Base-by-base conservation (phyloP, 257 asterid genomes). In the Gentiana macrophylla region DNA sequence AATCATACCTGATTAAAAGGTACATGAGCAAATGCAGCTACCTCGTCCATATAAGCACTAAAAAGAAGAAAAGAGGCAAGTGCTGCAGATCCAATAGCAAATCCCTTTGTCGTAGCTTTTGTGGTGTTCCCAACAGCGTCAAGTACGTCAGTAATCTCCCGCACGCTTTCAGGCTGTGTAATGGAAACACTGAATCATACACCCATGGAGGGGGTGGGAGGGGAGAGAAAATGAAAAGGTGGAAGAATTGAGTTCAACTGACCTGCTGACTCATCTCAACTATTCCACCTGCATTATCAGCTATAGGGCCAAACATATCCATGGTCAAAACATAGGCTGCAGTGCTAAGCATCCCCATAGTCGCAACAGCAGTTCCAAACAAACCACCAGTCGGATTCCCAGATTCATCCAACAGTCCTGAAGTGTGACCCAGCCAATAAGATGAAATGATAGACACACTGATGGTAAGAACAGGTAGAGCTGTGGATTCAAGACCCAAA, bases 211-310 rank as follows among this genome's bases (percentile, higher is more conserved):
- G 36, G 46, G 9, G 9, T 10, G 9, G 46, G 51, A 37, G 11
- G 32, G 2, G n/a, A n/a, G n/a, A 12, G 47, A 53, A 57, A 36
- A 8, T 8, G 32, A 24, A 12, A 13, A 35, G 56, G 35, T 34
- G 37, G 43, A 48, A 48, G 1, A 24, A 41, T 32, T 44, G 36
- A 59, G 33, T 12, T 38, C 46, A 56, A 62, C 59, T 57, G 71
- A 88, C 98, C 98, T 92, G 99, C 79, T 81, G 95, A 75, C 99
- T 92, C 99, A 92, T 92, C 79, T 92, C 99, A 65, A 82, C 99
- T 67, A 92, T 92, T 68, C 98, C 98, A 70, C 98, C 98, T 10
- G 98, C 97, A 83, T 92, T 92, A 80, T 92, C 98, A 71, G 97
- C 98, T 70, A 92, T 92, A 49, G 98, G 98, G 68, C 98, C 98